Conservation (phyloP, 2,329 filamentous ascomycete species). For the Fusarium pseudonygamai region DNA sequence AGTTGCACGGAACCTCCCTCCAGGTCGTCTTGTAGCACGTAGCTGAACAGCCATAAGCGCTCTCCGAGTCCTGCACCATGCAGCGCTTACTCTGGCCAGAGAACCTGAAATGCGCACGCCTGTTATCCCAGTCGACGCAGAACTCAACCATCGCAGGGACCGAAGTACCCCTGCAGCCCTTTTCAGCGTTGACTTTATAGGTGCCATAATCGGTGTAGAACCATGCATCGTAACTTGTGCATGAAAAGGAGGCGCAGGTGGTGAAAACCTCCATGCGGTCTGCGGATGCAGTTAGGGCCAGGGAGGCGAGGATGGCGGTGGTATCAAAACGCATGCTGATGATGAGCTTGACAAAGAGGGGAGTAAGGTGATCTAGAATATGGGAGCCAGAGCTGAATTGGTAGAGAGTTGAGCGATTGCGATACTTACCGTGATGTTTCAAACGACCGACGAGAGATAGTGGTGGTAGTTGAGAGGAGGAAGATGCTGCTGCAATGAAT, state of each 20-base stretch:
- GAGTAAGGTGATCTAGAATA: fast-evolving
- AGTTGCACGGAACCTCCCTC: not conserved
- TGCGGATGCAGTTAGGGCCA: not conserved
- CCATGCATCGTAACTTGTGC: fast-evolving
- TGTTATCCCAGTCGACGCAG: not conserved
- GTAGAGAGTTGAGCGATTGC: too few species aligned
- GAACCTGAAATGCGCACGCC: not conserved
- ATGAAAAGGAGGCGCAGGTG: not conserved
- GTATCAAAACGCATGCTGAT: not conserved
- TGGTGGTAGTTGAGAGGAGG: not conserved
- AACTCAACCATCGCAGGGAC: not conserved
- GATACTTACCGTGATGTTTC: fast-evolving
- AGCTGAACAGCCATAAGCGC: not conserved
- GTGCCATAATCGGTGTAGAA: not conserved
- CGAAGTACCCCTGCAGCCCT: not conserved
- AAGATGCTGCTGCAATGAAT: not conserved
- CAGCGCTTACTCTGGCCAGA: not conserved
- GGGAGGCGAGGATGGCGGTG: not conserved
- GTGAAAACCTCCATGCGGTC: not conserved
- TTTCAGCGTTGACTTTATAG: not conserved
- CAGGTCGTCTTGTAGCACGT: not conserved
- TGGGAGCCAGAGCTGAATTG: not conserved
- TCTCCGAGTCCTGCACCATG: not conserved
- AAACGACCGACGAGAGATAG: too few species aligned
- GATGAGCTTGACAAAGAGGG: not conserved